A percentile compares a stretch with the other conserved stretches of the same genome.
phyloP scores from a whole-genome alignment of 805 yeast genomes.

The Candida bentonensis region DNA sequence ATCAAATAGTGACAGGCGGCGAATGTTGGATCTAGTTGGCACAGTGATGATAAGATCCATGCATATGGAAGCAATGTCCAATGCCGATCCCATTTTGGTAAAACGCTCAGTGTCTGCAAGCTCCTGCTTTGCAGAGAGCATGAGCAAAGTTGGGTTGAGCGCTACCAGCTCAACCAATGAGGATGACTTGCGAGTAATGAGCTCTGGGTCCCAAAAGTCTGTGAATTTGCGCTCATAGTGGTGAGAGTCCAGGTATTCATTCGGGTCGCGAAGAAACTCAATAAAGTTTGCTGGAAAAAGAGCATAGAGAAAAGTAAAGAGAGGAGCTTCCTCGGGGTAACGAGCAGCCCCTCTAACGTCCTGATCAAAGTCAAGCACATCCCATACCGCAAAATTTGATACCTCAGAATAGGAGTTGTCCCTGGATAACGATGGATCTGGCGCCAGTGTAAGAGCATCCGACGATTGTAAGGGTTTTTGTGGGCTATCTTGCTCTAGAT shows the following conservation, averaged over 20 bases:
- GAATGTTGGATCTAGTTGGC: not conserved
- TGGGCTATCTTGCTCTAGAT: not conserved
- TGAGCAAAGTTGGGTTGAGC: conserved; percentile 35
- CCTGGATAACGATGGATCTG: too few relatives aligned
- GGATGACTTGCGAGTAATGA: conserved; percentile 19
- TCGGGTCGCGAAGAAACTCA: conserved; percentile 30
- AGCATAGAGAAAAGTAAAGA: conserved; percentile 42
- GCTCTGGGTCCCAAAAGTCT: conserved; percentile 23
- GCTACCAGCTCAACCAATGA: conserved; percentile 23
- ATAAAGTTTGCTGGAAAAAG: conserved; percentile 39
- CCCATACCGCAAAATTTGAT: not conserved
- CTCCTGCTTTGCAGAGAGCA: conserved; percentile 24
- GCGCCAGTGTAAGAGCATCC: too few relatives aligned
- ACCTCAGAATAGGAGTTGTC: not conserved
- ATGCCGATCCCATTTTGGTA: conserved; percentile 21
- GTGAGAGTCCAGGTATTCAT: conserved; percentile 19
- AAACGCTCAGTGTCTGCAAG: conserved; percentile 19
- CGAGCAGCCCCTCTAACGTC: conserved; percentile 2
- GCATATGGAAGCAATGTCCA: conserved; percentile 25
- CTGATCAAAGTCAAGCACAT: not conserved
- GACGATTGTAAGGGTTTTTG: not conserved
- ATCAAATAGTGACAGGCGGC: not conserved
- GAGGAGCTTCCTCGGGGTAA: conserved; percentile 20
- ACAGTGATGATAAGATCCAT: conserved; percentile 6
- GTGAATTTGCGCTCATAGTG: conserved; percentile 10